A percentile compares a stretch with the other conserved stretches of the same genome.
Evolutionary conservation across 192 early-diverging fungal species (phyloP).

Genomic region (Backusella tuberculispora): DNA sequence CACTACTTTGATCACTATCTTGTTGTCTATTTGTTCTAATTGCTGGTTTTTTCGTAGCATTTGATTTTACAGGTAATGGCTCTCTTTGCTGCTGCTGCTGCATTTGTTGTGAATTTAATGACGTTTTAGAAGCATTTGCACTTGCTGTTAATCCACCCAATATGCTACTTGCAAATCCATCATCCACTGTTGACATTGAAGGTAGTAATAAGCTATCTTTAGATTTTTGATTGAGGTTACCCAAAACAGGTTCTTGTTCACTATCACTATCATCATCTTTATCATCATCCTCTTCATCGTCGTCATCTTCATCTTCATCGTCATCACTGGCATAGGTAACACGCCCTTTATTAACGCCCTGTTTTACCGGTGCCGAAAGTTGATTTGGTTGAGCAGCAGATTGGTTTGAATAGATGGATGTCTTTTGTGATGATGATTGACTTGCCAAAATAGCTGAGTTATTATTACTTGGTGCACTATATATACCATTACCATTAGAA

Average conservation of each 20-base stretch:
- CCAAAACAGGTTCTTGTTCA: constrained; percentile 12
- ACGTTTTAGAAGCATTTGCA: neutral
- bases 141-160: neutral
- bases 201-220: constrained; percentile 10
- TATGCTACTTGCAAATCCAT: constrained; percentile 21
- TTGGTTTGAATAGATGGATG: neutral
- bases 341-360: neutral
- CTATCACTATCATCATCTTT: constrained; percentile 22
- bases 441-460: neutral
- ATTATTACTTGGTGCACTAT: neutral
- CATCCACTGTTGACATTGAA: constrained; percentile 13
- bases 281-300: constrained; percentile 6
- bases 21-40: neutral
- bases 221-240: constrained; percentile 9
- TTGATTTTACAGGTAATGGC: neutral
- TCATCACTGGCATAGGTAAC: constrained; percentile 37
- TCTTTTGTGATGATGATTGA: neutral
- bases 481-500: neutral
- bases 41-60: neutral
- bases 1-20: constrained; percentile 2
- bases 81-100: neutral
- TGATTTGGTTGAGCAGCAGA: neutral
- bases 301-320: constrained; percentile 31
- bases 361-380: neutral
- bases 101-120: neutral